Base-by-base conservation (phyloP, 2,329 filamentous ascomycete genomes). In the Biscogniauxia sp. region DNA sequence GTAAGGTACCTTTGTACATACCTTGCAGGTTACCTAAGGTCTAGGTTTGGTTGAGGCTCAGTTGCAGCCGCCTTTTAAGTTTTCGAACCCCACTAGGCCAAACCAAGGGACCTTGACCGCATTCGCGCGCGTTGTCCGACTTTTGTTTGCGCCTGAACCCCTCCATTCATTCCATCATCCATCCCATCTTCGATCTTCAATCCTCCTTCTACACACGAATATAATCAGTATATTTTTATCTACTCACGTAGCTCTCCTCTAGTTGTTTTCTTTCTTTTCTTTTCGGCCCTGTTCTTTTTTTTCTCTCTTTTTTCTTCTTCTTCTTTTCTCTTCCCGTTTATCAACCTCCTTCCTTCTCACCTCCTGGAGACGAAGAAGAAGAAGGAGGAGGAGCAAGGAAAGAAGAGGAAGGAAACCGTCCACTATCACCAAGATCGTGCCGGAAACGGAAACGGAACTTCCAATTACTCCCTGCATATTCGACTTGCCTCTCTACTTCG, bases 101-200 rank as follows among this genome's bases (percentile, higher is more conserved):
- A 45, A 45, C 37, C 37, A 45, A 45, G 37, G 37, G 37, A 45
- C 37, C 11, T 32, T 32, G 37, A 45, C 37, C 37, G 37, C 37
- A 45, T 9, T 45, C 37, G 37, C 37, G 37, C 37, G 37, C 37
- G 37, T 45, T 13, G 11, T 32, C 28, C 15, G 37, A 45, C 37
- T 45, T n/a, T 45, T 45, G 37, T 45, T 45, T 62, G 63, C 61
- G 61, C 61, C 63, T 54, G 53, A 65, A 59, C 63, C 59, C 64
- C 59, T 65, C 62, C 61, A 59, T 58, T 53, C n/a, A 13, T 26
- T 58, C 55, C n/a, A 13, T 26, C 52, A 41, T 45, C 11, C 28
- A 32, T 60, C 58, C 9, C 19, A 25, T 1, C 25, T 45, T 45
- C 32, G 9, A 45, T 45, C 37, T 37, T 37, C 32, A 7, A 45